These are phyloP conservation scores for Syzygium grande DNA, from an alignment of 345 rosid genomes.

Conservation along the genomic window DNA sequence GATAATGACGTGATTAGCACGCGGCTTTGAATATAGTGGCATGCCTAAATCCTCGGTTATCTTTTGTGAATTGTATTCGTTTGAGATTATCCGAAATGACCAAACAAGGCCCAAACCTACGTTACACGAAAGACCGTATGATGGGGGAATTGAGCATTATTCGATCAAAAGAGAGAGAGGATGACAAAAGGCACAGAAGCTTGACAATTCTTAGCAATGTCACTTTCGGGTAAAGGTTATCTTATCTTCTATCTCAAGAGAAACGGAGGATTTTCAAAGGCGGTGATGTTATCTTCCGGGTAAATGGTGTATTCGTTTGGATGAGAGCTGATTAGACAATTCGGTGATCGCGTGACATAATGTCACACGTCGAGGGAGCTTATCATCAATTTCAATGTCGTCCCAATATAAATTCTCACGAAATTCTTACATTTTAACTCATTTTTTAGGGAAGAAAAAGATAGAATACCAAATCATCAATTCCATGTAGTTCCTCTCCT, in stretches of 20 bases:
- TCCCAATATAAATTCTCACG: rapidly evolving
- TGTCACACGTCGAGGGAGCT: rapidly evolving
- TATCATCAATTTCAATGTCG: not conserved
- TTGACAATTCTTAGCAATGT: not conserved
- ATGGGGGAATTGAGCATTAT: not conserved
- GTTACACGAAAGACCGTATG: not conserved
- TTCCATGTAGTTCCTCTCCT: not conserved
- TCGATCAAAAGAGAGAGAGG: not conserved
- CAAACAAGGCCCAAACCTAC: not conserved
- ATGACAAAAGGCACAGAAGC: not conserved
- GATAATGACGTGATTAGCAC: not conserved
- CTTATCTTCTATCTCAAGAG: not conserved
- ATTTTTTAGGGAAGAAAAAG: not conserved
- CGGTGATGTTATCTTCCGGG: not conserved
- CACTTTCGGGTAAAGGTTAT: not conserved
- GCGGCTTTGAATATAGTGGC: not conserved
- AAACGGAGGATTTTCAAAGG: not conserved
- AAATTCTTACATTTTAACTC: no score
- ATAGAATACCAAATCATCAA: not conserved
- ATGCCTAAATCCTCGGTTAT: not conserved
- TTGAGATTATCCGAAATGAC: not conserved
- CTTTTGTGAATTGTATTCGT: not conserved
- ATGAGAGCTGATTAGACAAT: rapidly evolving
- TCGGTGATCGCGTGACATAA: not conserved
- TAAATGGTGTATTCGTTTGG: no score